These are phyloP conservation scores for Trichosporon faecale DNA, from an alignment of 1,284 basidiomycete genomes.

Conservation along the genomic window DNA sequence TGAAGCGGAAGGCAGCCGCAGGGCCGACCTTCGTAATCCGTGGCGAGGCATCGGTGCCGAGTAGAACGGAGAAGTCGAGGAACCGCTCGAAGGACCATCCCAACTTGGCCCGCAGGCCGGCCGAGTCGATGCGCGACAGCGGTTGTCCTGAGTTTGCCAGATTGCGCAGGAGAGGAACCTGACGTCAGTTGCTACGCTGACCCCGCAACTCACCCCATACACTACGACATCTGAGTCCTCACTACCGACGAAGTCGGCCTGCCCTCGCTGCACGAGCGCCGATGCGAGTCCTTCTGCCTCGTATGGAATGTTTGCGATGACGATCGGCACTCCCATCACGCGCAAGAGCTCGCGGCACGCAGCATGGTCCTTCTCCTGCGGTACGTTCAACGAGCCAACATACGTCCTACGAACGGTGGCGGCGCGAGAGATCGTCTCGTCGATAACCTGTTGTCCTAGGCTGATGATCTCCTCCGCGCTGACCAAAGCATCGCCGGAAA, in stretches of 20 bases:
- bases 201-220: constrained; percentile 37
- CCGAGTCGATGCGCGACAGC: constrained; percentile 63
- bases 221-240: constrained; percentile 66
- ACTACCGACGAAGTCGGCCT: constrained; percentile 77
- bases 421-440: constrained; percentile 22
- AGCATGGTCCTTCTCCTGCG: constrained; percentile 37
- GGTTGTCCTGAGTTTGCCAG: constrained; percentile 61
- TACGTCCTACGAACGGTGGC: constrained; percentile 31
- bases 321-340: constrained; percentile 72
- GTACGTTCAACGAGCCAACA: constrained; percentile 35
- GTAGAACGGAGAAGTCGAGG: constrained; percentile 76
- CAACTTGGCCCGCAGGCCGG: constrained; percentile 61
- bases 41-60: constrained; percentile 83
- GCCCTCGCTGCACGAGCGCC: constrained; percentile 65
- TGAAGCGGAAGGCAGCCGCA: constrained; percentile 65
- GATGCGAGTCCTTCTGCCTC: constrained; percentile 82
- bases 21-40: constrained; percentile 78
- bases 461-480: not conserved
- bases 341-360: constrained; percentile 55
- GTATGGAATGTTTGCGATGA: constrained; percentile 63
- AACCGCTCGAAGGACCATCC: constrained; percentile 59
- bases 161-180: constrained; percentile 72
- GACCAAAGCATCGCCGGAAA: not conserved
- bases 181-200: constrained; percentile 28
- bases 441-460: constrained; percentile 14